A percentile compares a stretch with the other conserved stretches of the same genome.
Evolutionary conservation across 805 yeast genomes (phyloP).

Genomic region (Myxozyma sirexii): DNA sequence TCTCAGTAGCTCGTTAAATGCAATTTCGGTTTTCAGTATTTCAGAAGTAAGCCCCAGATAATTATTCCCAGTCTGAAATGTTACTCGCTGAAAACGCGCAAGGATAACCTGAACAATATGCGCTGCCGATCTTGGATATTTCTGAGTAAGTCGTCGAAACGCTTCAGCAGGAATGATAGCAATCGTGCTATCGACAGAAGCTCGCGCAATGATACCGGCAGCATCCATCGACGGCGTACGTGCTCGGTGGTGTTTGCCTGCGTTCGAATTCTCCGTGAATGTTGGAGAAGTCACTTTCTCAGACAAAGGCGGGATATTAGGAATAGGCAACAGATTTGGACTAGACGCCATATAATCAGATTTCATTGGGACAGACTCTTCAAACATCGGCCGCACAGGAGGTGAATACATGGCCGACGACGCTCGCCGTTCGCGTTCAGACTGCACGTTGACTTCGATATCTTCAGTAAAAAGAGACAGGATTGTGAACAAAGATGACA

Average conservation of each 20-base stretch:
- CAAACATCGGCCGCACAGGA: conserved; percentile 7
- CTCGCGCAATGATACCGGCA: conserved; percentile 67
- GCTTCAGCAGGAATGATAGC: conserved; percentile 90
- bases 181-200: conserved; percentile 74
- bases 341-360: conserved; percentile 1
- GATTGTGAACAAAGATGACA: conserved; percentile 80
- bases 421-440: conserved; percentile 1
- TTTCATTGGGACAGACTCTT: conserved; percentile 16
- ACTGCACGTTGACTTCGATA: conserved; percentile 36
- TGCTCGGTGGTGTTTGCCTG: neutral
- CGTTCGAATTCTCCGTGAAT: neutral
- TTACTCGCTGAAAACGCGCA: conserved; percentile 83
- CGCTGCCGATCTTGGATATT: conserved; percentile 86
- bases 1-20: conserved; percentile 52
- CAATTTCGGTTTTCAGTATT: conserved; percentile 72
- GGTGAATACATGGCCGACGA: conserved; percentile 2
- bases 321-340: conserved; percentile 13
- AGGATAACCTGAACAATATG: conserved; percentile 93
- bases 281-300: conserved; percentile 6
- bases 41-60: conserved; percentile 85
- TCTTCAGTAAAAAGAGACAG: conserved; percentile 68
- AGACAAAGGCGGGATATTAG: conserved; percentile 22
- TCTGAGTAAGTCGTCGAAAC: conserved; percentile 67
- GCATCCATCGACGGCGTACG: neutral
- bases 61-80: conserved; percentile 85